Conservation (phyloP, 2,329 filamentous ascomycete genomes). For the Ophiostoma pallidulum region DNA sequence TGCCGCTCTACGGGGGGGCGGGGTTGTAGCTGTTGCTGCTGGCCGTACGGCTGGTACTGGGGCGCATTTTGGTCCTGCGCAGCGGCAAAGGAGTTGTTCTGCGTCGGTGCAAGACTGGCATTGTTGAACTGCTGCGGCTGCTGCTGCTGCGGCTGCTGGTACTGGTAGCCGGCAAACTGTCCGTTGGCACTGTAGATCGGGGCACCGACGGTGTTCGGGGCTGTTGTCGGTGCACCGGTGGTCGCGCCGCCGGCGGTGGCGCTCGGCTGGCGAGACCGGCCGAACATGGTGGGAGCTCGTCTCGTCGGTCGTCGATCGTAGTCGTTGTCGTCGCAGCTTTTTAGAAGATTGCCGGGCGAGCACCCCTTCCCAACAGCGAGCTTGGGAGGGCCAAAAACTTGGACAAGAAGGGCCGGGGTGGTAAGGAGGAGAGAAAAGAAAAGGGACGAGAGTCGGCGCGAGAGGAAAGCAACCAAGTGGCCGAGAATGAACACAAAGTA, state of each 20-base stretch:
- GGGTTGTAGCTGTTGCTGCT: conserved; percentile 1
- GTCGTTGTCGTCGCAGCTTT: too few species aligned
- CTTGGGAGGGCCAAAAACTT: too few species aligned
- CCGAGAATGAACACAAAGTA: too few species aligned
- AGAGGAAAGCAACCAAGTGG: too few species aligned
- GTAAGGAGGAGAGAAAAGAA: too few species aligned
- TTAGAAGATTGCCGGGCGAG: too few species aligned
- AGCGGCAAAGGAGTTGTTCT: conserved; percentile 1
- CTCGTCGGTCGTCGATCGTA: not conserved
- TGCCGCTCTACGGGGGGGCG: conserved; percentile 21
- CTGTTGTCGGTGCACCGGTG: not conserved
- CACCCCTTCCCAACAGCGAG: too few species aligned
- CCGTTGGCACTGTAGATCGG: not conserved
- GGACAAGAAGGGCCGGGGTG: too few species aligned
- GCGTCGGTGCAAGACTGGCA: not conserved
- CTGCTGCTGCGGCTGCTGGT: not conserved
- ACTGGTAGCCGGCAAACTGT: too few species aligned
- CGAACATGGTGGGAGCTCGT: conserved; percentile 1
- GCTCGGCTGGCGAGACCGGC: conserved; percentile 8
- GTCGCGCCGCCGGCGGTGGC: not conserved
- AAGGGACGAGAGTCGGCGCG: too few species aligned
- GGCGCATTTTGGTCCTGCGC: conserved; percentile 1
- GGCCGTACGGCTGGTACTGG: conserved; percentile 4
- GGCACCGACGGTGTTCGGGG: too few species aligned
- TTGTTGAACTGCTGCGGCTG: not conserved